Evolutionary conservation across 208 protist genomes (phyloP), one percentile per base, ranked within the genome.

Genomic region (Crithidia brevicula): DNA sequence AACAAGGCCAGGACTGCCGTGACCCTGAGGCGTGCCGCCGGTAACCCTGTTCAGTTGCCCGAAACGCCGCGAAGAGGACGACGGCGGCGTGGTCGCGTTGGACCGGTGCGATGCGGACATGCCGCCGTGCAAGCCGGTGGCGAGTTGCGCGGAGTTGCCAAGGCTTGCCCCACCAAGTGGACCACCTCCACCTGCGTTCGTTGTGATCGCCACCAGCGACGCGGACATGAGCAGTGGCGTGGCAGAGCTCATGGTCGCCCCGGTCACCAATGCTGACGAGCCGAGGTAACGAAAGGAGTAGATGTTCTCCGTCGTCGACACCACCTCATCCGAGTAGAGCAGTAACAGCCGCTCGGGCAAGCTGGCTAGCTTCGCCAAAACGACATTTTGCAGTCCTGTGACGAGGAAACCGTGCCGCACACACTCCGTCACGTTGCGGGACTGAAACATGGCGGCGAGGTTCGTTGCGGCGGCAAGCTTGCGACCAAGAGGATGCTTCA

Each of bases 261-360:
- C 78, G 2, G 62, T 47, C 36, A 77, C 28, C 38, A 88, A 47
- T 15, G 82, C 87, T 7, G 78, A 52, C 30, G 85, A 87, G 42
- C 79, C 85, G 7, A 90, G 47, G 54, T 92, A 96, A 49, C 90
- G 87, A 58, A 96, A 96, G 25, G 87, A 93, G 67, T 92, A 93
- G 25, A 93, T 88, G 57, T 91, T 93, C 65, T 86, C 79, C 38
- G 83, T 88, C 20, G 72, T 81, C 4, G 85, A 88, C 4, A 85
- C 80, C 10, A 85, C 69, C 58, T 92, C 82, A 42, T 83, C 87
- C 42, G 76, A 84, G 72, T 86, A 87, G 27, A 96, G 74, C 54
- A 93, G 72, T 40, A 82, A 49, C 23, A 96, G 71, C 9, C 88
- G 81, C 46, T 91, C 77, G 16, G 72, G 69, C 40, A 80, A 72